Evolutionary conservation across 805 yeast genomes (phyloP).

Genomic region (Teunomyces funiuensis): DNA sequence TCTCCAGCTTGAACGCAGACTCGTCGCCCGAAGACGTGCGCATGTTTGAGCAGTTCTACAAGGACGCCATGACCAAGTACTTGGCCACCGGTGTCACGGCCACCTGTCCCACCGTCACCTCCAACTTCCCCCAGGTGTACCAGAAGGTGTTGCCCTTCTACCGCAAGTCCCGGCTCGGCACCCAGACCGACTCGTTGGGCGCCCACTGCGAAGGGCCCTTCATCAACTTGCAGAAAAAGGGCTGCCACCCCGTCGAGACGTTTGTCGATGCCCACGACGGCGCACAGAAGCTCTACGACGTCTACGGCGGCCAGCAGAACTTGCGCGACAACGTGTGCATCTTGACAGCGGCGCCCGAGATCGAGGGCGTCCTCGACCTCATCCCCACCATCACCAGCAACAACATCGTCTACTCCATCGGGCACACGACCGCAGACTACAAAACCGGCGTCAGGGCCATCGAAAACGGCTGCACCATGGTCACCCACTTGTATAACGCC

Average conservation of each 20-base stretch:
- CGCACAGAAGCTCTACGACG: constrained; percentile 23
- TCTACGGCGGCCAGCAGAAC: constrained; percentile 38
- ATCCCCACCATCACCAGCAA: constrained; percentile 35
- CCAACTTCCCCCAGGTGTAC: constrained; percentile 51
- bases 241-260: constrained; percentile 51
- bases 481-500: constrained; percentile 61
- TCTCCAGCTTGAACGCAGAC: constrained; percentile 35
- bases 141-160: constrained; percentile 46
- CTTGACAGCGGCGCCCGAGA: constrained; percentile 54
- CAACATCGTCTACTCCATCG: constrained; percentile 44
- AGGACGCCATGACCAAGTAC: constrained; percentile 46
- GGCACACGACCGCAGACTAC: constrained; percentile 47
- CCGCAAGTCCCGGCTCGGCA: constrained; percentile 28
- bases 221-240: constrained; percentile 47
- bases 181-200: constrained; percentile 48
- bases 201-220: constrained; percentile 65
- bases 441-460: constrained; percentile 44
- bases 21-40: constrained; percentile 31
- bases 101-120: constrained; percentile 57
- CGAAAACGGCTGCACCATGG: constrained; percentile 54
- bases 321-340: constrained; percentile 37
- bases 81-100: constrained; percentile 55
- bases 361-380: constrained; percentile 44
- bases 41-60: constrained; percentile 35
- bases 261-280: constrained; percentile 39